These are phyloP conservation scores for Ophiostoma quercus DNA, from an alignment of 2,329 filamentous ascomycete species.

Conservation along the genomic window DNA sequence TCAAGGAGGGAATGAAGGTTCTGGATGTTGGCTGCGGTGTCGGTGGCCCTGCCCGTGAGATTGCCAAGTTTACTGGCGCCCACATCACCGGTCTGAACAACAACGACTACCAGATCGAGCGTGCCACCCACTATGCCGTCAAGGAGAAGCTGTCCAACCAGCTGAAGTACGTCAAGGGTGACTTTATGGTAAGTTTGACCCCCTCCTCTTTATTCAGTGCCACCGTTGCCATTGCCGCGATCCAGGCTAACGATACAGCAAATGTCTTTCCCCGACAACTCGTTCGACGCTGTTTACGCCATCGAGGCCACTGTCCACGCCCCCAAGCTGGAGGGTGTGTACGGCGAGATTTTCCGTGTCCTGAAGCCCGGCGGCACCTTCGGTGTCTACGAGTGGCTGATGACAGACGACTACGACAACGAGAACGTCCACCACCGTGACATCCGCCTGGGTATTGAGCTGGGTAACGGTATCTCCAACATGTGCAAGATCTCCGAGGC, in stretches of 20 bases:
- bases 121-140: constrained; percentile 76
- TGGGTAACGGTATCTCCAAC: constrained; percentile 93
- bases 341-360: constrained; percentile 89
- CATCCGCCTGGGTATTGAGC: constrained; percentile 90
- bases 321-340: constrained; percentile 82
- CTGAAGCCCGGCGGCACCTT: constrained; percentile 94
- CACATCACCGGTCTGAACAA: constrained; percentile 94
- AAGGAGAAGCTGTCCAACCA: constrained; percentile 77
- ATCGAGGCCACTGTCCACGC: constrained; percentile 97
- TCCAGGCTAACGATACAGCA: constrained; percentile 41
- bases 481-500: constrained; percentile 79
- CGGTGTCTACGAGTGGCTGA: constrained; percentile 98
- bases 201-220: background rate
- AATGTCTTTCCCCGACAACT: constrained; percentile 90
- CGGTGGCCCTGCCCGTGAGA: constrained; percentile 89
- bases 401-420: constrained; percentile 94
- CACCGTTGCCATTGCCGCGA: background rate
- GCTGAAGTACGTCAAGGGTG: constrained; percentile 83
- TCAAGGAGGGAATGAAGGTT: constrained; percentile 81
- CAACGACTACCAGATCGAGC: constrained; percentile 98
- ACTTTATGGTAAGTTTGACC: constrained; percentile 70
- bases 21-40: constrained; percentile 97
- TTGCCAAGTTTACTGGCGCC: constrained; percentile 87
- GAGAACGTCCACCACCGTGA: constrained; percentile 78
- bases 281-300: constrained; percentile 91